These are phyloP conservation scores for Wallacemonas sp. DNA, from an alignment of 208 protist species.

Conservation along the genomic window DNA sequence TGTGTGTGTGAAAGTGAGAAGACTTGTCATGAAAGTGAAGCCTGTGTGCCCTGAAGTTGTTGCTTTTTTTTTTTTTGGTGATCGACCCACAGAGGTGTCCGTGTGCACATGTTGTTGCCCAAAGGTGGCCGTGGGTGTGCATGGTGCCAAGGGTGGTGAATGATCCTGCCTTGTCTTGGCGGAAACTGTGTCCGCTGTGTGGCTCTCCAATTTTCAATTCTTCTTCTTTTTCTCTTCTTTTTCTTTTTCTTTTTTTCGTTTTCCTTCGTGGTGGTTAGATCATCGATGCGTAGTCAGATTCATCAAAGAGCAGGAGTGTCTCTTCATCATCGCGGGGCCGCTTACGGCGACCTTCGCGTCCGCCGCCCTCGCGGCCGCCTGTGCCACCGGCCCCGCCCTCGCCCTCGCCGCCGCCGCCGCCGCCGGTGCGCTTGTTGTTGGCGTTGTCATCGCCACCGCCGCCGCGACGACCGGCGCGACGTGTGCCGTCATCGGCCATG, in stretches of 20 bases:
- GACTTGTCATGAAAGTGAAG: too few relatives aligned
- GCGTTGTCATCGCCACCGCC: conserved; percentile 17
- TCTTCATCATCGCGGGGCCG: conserved; percentile 45
- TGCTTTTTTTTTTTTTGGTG: too few relatives aligned
- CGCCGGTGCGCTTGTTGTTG: neutral
- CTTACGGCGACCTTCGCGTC: conserved; percentile 17
- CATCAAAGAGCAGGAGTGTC: conserved; percentile 51
- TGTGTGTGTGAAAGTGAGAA: too few relatives aligned
- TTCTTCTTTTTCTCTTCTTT: too few relatives aligned
- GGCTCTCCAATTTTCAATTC: too few relatives aligned
- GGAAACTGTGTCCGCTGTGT: too few relatives aligned
- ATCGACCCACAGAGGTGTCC: too few relatives aligned
- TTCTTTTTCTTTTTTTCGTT: neutral
- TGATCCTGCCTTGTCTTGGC: too few relatives aligned
- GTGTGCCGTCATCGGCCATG: conserved; percentile 37
- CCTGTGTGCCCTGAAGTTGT: too few relatives aligned
- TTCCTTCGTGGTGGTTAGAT: conserved; percentile 21
- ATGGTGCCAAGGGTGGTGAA: too few relatives aligned
- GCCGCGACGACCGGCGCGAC: conserved; percentile 14
- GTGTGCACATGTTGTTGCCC: too few relatives aligned
- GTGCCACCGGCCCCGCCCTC: conserved; percentile 8
- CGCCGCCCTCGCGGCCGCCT: conserved; percentile 19
- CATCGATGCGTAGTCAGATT: conserved; percentile 53
- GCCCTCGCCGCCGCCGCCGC: conserved; percentile 11
- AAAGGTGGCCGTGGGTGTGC: too few relatives aligned